Conservation (phyloP, 1,284 basidiomycete genomes). For the Mycocalia duriaeana region DNA sequence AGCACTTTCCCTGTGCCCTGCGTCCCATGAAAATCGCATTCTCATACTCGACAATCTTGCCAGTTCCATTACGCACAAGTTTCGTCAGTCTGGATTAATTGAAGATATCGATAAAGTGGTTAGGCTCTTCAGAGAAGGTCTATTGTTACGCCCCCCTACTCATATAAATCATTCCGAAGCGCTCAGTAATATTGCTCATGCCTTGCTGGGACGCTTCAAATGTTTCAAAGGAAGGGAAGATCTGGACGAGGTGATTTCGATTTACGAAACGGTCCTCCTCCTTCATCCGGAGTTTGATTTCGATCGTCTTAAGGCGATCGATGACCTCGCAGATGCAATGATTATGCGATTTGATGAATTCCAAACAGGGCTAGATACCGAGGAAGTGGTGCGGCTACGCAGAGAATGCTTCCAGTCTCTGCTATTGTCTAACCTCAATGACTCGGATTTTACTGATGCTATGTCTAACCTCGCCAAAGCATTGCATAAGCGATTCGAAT, state of each 20-base stretch:
- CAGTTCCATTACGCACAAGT: not conserved
- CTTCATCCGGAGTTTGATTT: constrained; percentile 4
- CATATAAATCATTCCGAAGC: not conserved
- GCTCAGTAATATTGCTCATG: not conserved
- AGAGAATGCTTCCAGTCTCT: no score
- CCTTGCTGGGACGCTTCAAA: not conserved
- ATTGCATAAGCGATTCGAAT: no score
- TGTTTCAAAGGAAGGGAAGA: not conserved
- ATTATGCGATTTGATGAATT: not conserved
- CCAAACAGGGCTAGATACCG: not conserved
- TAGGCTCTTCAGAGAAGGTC: not conserved
- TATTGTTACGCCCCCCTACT: not conserved
- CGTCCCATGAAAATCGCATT: not conserved
- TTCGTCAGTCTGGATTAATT: not conserved
- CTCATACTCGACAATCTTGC: not conserved
- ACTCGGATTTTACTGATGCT: no score
- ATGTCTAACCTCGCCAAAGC: no score
- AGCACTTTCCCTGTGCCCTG: constrained; percentile 1
- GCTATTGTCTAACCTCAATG: no score
- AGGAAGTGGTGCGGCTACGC: no score
- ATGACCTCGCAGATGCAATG: not conserved
- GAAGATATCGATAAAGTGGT: not conserved
- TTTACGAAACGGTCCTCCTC: constrained; percentile 2
- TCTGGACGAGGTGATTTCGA: not conserved
- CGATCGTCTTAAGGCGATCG: constrained; percentile 1